Percentiles rank a stretch among this genome's conserved stretches.
phyloP scores from a whole-genome alignment of 805 yeast species.

The Starmerella geochares region DNA sequence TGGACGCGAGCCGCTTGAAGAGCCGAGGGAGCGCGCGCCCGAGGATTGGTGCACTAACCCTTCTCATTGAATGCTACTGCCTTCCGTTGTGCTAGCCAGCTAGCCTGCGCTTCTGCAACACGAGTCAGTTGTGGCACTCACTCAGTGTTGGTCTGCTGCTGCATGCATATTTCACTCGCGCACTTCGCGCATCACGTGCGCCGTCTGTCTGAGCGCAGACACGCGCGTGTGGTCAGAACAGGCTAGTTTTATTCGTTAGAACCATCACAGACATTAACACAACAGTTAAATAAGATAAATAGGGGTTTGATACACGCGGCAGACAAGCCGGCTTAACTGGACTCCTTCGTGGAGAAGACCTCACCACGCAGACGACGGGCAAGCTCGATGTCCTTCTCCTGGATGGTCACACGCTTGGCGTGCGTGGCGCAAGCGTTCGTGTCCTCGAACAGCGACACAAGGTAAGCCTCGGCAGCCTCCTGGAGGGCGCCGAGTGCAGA shows the following conservation, averaged over 20 bases:
- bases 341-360: conserved; percentile 27
- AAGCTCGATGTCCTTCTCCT: conserved; percentile 81
- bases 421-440: conserved; percentile 86
- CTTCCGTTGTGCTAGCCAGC: too few relatives aligned
- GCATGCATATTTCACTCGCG: not conserved
- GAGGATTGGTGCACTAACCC: not conserved
- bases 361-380: conserved; percentile 91
- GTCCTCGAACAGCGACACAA: conserved; percentile 77
- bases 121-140: too few relatives aligned
- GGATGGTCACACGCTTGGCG: conserved; percentile 89
- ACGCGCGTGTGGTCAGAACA: too few relatives aligned
- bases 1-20: not conserved
- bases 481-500: conserved; percentile 85
- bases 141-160: too few relatives aligned
- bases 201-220: too few relatives aligned
- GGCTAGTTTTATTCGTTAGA: not conserved
- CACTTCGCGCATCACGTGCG: not conserved
- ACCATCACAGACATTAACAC: conserved; percentile 7
- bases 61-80: too few relatives aligned
- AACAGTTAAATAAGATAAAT: conserved; percentile 16
- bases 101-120: too few relatives aligned
- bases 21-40: not conserved
- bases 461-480: conserved; percentile 84
- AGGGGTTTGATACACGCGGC: conserved; percentile 6
- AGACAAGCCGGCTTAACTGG: conserved; percentile 12